Evolutionary conservation across 2,329 filamentous ascomycete genomes (phyloP).

Genomic region (Lasiodiplodia citricola): DNA sequence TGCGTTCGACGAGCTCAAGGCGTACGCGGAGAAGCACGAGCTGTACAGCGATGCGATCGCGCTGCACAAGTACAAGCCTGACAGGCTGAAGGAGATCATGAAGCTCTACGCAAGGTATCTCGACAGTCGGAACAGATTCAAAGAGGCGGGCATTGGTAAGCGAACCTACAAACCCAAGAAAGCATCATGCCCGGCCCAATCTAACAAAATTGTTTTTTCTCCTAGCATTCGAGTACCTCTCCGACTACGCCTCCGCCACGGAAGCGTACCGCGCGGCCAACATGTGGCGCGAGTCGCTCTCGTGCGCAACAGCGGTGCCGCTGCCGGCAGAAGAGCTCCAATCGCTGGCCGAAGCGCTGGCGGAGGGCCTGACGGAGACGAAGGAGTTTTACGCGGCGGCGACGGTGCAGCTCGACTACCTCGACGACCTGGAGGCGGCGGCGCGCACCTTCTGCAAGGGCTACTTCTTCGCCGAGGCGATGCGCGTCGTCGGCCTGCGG

Average conservation of each 20-base stretch:
- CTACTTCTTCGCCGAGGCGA: constrained; percentile 86
- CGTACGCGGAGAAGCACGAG: constrained; percentile 77
- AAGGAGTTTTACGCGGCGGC: constrained; percentile 85
- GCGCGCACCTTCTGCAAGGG: constrained; percentile 83
- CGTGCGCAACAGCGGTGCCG: constrained; percentile 73
- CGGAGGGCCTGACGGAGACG: constrained; percentile 78
- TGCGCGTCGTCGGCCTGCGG: constrained; percentile 72
- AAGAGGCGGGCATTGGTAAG: constrained; percentile 75
- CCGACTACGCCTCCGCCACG: constrained; percentile 74
- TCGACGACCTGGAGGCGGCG: constrained; percentile 72
- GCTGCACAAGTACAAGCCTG: constrained; percentile 81
- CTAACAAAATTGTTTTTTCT: not conserved
- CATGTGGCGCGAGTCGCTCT: constrained; percentile 90
- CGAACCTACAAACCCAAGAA: constrained; percentile 27
- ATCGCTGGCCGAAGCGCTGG: constrained; percentile 74
- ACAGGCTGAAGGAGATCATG: constrained; percentile 71
- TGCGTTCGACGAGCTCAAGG: constrained; percentile 76
- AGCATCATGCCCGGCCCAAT: not conserved
- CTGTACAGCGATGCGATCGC: constrained; percentile 80
- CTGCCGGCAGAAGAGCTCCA: constrained; percentile 65
- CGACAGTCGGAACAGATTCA: constrained; percentile 74
- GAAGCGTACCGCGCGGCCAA: constrained; percentile 83
- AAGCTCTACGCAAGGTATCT: constrained; percentile 80
- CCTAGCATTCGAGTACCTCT: constrained; percentile 80
- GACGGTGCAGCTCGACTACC: constrained; percentile 80